Percentiles rank a stretch among this genome's conserved stretches.
phyloP scores from a whole-genome alignment of 1,284 basidiomycete species.

The Meira nashicola region DNA sequence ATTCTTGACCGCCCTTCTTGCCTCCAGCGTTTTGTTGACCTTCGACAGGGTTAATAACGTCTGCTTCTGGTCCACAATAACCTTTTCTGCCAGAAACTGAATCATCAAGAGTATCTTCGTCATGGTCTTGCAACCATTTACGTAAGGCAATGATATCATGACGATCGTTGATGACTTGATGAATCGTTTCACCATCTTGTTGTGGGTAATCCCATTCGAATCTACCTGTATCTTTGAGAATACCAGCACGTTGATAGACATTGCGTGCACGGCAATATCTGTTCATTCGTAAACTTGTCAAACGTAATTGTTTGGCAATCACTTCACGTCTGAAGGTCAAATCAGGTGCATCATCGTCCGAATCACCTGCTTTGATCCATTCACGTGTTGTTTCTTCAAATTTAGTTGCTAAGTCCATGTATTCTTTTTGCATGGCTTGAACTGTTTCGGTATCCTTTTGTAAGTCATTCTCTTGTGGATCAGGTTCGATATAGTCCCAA shows the following conservation, averaged over 20 bases:
- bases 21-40: constrained; percentile 5
- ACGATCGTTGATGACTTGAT: constrained; percentile 40
- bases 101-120: constrained; percentile 49
- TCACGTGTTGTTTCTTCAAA: constrained; percentile 39
- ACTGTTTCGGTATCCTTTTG: constrained; percentile 46
- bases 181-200: constrained; percentile 28
- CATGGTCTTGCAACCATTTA: constrained; percentile 48
- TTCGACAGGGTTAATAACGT: constrained; percentile 6
- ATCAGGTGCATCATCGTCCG: constrained; percentile 27
- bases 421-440: constrained; percentile 39
- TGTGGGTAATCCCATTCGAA: constrained; percentile 50
- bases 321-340: constrained; percentile 41
- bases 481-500: constrained; percentile 51
- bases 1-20: constrained; percentile 15
- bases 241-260: constrained; percentile 47
- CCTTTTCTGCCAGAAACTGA: constrained; percentile 28
- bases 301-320: constrained; percentile 45
- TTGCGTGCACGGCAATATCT: constrained; percentile 43
- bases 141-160: constrained; percentile 45
- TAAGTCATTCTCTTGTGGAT: constrained; percentile 45
- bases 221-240: constrained; percentile 41
- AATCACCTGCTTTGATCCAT: constrained; percentile 38
- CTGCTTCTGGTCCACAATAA: constrained; percentile 17
- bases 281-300: constrained; percentile 47
- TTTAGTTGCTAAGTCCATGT: constrained; percentile 37